These are phyloP conservation scores for Micractinium sp. DNA, from an alignment of 139 green algal species.

Conservation along the genomic window DNA sequence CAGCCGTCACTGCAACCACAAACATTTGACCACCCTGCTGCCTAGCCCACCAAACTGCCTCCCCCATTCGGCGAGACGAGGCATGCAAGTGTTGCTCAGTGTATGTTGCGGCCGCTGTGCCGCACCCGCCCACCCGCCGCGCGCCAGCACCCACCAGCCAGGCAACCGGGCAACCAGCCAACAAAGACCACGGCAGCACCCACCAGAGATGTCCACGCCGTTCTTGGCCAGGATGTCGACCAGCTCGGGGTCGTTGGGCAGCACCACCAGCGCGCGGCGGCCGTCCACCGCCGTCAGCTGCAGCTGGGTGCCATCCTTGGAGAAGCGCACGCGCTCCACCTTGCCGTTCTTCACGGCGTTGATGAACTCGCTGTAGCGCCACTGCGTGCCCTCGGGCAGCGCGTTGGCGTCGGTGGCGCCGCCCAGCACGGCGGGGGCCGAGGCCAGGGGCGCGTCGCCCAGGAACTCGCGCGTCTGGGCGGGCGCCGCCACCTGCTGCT, in stretches of 20 bases:
- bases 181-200: constrained; percentile 45
- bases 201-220: constrained; percentile 89
- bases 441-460: constrained; percentile 20
- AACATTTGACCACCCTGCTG: too few relatives aligned
- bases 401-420: constrained; percentile 48
- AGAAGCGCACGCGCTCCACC: constrained; percentile 98
- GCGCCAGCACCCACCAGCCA: background rate
- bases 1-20: background rate
- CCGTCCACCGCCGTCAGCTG: constrained; percentile 80
- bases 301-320: constrained; percentile 93
- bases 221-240: constrained; percentile 92
- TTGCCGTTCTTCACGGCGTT: constrained; percentile 91
- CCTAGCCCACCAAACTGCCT: too few relatives aligned
- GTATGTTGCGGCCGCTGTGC: too few relatives aligned
- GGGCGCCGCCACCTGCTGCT: constrained; percentile 31
- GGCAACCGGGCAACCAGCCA: background rate
- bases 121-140: too few relatives aligned
- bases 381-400: constrained; percentile 97
- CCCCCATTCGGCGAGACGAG: too few relatives aligned
- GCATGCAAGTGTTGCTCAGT: too few relatives aligned
- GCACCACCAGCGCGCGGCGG: constrained; percentile 76
- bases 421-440: constrained; percentile 50
- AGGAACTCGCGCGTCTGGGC: constrained; percentile 41
- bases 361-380: constrained; percentile 98
- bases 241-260: constrained; percentile 92